Conservation (phyloP, 2,329 filamentous ascomycete genomes). For the Lasiodiplodia hormozganensis region DNA sequence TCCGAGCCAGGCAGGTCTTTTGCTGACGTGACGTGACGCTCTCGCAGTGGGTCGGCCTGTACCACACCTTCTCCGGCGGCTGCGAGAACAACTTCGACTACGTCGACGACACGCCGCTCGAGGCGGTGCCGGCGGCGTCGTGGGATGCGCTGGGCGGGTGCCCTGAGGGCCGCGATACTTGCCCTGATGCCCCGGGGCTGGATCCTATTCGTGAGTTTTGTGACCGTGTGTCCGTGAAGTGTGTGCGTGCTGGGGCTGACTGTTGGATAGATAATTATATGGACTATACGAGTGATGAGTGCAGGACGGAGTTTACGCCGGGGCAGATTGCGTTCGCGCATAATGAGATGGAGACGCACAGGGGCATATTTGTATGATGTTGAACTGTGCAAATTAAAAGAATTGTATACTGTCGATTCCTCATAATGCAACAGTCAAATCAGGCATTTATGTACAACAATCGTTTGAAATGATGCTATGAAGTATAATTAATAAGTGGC, state of each 20-base stretch:
- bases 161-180: conserved; percentile 35
- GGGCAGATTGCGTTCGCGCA: background rate
- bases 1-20: background rate
- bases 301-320: conserved; percentile 5
- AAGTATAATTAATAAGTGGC: too few species aligned
- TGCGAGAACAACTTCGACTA: conserved; percentile 47
- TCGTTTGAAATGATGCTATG: too few species aligned
- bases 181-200: conserved; percentile 39
- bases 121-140: conserved; percentile 33
- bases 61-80: conserved; percentile 55
- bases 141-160: conserved; percentile 2
- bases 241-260: background rate
- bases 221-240: background rate
- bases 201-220: conserved; percentile 38
- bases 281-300: conserved; percentile 39
- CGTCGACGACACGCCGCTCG: conserved; percentile 51
- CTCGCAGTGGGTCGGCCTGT: conserved; percentile 53
- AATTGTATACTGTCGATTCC: too few species aligned
- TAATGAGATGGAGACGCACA: background rate
- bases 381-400: too few species aligned
- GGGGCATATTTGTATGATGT: background rate
- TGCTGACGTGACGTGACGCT: background rate
- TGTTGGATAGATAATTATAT: conserved; percentile 42
- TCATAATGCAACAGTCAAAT: too few species aligned
- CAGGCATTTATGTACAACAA: too few species aligned